phyloP scores from a whole-genome alignment of 1,284 basidiomycete species.

The Melampsora abietis-canadensis region DNA sequence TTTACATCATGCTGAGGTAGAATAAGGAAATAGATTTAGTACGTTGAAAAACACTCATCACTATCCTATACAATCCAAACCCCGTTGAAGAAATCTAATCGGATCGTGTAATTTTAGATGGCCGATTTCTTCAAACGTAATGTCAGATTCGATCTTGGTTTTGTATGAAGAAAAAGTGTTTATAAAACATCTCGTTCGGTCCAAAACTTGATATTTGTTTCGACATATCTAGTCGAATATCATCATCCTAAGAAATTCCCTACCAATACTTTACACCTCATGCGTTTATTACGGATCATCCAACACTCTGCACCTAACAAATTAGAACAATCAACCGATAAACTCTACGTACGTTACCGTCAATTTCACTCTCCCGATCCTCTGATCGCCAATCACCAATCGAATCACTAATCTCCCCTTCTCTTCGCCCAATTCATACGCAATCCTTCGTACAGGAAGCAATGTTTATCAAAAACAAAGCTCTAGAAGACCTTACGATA shows the following conservation, averaged over 20 bases:
- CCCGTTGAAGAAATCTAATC: not conserved
- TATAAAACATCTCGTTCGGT: too few species aligned
- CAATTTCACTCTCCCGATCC: too few species aligned
- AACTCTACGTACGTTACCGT: slow-evolving; percentile 11
- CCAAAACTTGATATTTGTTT: too few species aligned
- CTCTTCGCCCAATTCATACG: not conserved
- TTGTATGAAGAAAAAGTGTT: too few species aligned
- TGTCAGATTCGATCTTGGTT: not conserved
- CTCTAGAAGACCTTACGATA: not conserved
- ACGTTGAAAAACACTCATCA: too few species aligned
- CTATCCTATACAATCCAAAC: too few species aligned
- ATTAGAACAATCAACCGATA: slow-evolving; percentile 21
- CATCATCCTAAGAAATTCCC: slow-evolving; percentile 3
- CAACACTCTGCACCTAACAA: not conserved
- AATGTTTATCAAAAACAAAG: slow-evolving; percentile 1
- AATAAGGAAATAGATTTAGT: not conserved
- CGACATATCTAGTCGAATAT: not conserved
- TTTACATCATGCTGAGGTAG: too few species aligned
- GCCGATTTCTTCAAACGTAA: slow-evolving; percentile 18
- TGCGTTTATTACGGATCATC: slow-evolving; percentile 26
- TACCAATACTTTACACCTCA: slow-evolving; percentile 12
- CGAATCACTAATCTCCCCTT: not conserved
- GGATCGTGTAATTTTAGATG: not conserved
- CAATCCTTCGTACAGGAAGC: not conserved
- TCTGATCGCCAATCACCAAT: too few species aligned